Conservation (phyloP, 1,284 basidiomycete species). For the Rhodotorula glutinis region DNA sequence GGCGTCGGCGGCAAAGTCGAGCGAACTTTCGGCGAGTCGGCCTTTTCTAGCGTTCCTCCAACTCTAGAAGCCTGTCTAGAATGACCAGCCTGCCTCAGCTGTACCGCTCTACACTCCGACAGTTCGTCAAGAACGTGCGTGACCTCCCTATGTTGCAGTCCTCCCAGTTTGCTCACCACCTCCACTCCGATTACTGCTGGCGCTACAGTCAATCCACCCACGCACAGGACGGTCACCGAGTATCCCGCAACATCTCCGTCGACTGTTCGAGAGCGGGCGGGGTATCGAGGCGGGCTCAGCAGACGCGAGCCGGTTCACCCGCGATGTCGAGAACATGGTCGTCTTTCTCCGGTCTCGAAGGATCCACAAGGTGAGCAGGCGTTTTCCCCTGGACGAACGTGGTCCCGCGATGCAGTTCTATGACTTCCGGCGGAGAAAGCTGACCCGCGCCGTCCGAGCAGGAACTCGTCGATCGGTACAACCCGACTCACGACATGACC, state of each 20-base stretch:
- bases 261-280: conserved; percentile 28
- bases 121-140: conserved; percentile 37
- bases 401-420: too few species aligned
- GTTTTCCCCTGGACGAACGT: too few species aligned
- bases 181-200: too few species aligned
- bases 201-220: conserved; percentile 33
- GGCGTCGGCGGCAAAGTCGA: too few species aligned
- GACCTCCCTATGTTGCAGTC: neutral
- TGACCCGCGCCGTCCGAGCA: neutral
- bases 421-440: too few species aligned
- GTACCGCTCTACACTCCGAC: conserved; percentile 33
- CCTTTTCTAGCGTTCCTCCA: neutral
- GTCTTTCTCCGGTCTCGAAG: conserved; percentile 32
- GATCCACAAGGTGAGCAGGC: conserved; percentile 34
- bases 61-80: neutral
- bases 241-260: conserved; percentile 27
- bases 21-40: neutral
- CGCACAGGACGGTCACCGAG: conserved; percentile 26
- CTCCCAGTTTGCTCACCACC: neutral
- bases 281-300: conserved; percentile 8
- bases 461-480: conserved; percentile 40
- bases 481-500: conserved; percentile 35
- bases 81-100: conserved; percentile 26
- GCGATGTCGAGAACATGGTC: conserved; percentile 35
- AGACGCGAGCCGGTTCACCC: conserved; percentile 11